These are phyloP conservation scores for Emmonsiellopsis sp. DNA, from an alignment of 2,329 filamentous ascomycete genomes.

Conservation along the genomic window DNA sequence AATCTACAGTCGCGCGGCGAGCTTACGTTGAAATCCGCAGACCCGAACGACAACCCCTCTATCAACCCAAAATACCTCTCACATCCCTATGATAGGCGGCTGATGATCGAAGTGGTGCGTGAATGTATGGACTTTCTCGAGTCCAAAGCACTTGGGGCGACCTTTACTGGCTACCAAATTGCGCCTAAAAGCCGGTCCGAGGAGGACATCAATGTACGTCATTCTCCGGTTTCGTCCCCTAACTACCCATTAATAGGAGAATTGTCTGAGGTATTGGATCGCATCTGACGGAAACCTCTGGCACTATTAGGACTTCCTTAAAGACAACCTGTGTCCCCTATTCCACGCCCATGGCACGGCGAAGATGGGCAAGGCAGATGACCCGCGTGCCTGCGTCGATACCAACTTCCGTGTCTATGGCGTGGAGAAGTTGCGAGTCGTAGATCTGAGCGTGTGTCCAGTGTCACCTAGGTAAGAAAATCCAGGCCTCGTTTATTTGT, in stretches of 20 bases:
- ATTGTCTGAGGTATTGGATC: background rate
- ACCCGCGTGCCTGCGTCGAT: conserved; percentile 5
- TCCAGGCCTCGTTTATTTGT: background rate
- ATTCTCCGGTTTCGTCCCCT: background rate
- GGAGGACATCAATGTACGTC: conserved; percentile 3
- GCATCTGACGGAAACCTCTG: background rate
- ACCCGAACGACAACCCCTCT: conserved; percentile 3
- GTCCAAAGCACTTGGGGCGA: background rate
- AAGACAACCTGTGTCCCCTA: background rate
- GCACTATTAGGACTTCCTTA: background rate
- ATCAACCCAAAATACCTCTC: conserved; percentile 8
- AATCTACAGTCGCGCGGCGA: conserved; percentile 9
- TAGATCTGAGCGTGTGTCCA: conserved; percentile 8
- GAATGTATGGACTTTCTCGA: conserved; percentile 4
- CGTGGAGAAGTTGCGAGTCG: conserved; percentile 6
- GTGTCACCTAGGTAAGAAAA: conserved; percentile 6
- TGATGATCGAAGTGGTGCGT: conserved; percentile 2
- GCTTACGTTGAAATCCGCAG: conserved; percentile 5
- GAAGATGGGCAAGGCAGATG: conserved; percentile 8
- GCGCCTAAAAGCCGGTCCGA: background rate
- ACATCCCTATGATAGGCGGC: conserved; percentile 8
- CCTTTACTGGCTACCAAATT: background rate
- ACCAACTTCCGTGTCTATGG: conserved; percentile 5
- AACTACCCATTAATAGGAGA: background rate
- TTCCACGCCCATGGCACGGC: conserved; percentile 7